Base-by-base conservation (phyloP, 1,284 basidiomycete species). In the Ceratorhiza oryzae-sativae region DNA sequence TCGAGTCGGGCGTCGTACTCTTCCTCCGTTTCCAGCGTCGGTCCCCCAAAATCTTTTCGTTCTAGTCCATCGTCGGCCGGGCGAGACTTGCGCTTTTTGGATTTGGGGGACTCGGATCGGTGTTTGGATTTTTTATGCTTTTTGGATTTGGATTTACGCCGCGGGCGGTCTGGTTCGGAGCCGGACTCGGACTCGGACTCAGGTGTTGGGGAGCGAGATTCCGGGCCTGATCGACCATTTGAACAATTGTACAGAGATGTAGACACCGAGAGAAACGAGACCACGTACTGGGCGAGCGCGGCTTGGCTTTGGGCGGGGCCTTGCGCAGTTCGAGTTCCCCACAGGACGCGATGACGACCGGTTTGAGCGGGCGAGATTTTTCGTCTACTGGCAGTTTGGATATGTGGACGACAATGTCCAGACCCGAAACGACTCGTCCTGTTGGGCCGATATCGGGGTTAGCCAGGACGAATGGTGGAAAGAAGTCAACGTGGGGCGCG, bases 261-360 rank as follows among this genome's bases (percentile, higher is more conserved):
- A 32, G 5, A 46, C 30, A 63, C 27, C 5, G n/a, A 77, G 78
- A 61, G 73, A 80, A 72, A 30, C n/a, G 71, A 51, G 0, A 74
- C 77, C 20, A 49, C 72, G 56, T 72, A 72, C 72, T 48, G 73
- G 71, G 72, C 18, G 46, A 63, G 4, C 58, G 58, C 20, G 56
- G 30, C 42, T 45, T 8, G 20, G 32, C 20, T 34, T 75, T 75
- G 23, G 77, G 76, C 53, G 75, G 73, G 71, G 82, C 82, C 75
- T 83, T 83, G 49, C 86, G 85, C 8, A 93, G 84, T 79, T 94
- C 90, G 23, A 97, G 87, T 80, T 97, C 92, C 25, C 95, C 95
- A 72, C 91, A 94, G 77, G 89, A 92, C 1, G 84, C 81, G 72
- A 98, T 89, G n/a, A 86, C 82, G 9, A 97, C 87, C 1, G 90